phyloP scores from a whole-genome alignment of 176 grass and related monocot species.

The Lolium perenne region DNA sequence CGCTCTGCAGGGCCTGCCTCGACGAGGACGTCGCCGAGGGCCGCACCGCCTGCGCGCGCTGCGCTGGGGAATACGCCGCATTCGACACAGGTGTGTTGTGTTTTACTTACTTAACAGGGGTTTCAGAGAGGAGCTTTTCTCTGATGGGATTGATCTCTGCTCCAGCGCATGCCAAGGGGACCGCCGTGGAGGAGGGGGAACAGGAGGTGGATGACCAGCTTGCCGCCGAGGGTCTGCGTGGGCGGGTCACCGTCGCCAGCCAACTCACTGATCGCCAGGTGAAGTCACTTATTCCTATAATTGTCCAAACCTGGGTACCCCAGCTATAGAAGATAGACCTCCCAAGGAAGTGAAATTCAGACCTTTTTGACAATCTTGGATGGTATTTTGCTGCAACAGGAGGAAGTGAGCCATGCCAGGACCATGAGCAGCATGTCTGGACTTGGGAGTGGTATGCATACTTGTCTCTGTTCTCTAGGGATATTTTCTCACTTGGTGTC shows the following conservation, averaged over 20 bases:
- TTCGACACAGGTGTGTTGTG: constrained; percentile 44
- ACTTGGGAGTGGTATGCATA: constrained; percentile 72
- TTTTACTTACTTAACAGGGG: too few species aligned
- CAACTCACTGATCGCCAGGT: constrained; percentile 71
- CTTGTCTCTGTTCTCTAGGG: not conserved
- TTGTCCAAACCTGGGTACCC: not conserved
- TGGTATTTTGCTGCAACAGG: constrained; percentile 57
- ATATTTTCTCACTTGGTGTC: not conserved
- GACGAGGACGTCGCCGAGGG: constrained; percentile 79
- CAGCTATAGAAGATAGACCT: not conserved
- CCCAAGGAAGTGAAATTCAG: not conserved
- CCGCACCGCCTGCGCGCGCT: constrained; percentile 69
- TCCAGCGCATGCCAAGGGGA: constrained; percentile 38
- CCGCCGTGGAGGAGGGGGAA: constrained; percentile 29
- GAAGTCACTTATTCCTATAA: not conserved
- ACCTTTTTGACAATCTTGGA: constrained; percentile 9
- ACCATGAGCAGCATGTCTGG: constrained; percentile 79
- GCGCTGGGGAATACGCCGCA: constrained; percentile 65
- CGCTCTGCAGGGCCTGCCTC: constrained; percentile 82
- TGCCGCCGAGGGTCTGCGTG: constrained; percentile 51
- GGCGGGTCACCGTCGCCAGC: constrained; percentile 53
- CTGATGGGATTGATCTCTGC: constrained; percentile 23
- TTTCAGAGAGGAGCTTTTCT: not conserved
- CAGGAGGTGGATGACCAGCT: constrained; percentile 34
- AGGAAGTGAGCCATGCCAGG: constrained; percentile 74